Percentiles rank a stretch among this genome's conserved stretches.
Evolutionary conservation across 2,329 filamentous ascomycete genomes (phyloP).

Genomic region (Nemania sp.): DNA sequence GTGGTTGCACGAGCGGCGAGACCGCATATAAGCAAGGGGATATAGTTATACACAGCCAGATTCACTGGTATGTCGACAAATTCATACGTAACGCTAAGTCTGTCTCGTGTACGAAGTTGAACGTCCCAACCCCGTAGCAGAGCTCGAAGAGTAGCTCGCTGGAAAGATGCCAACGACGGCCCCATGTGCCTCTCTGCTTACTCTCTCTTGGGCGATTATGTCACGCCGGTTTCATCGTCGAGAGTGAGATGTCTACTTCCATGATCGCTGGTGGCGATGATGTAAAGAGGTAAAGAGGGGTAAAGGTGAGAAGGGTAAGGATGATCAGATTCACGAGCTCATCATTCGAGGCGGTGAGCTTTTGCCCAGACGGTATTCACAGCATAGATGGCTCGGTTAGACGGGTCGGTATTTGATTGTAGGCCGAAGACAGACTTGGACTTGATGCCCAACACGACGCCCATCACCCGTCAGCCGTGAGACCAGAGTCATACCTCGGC

Average conservation of each 20-base stretch:
- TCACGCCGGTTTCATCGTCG: conserved; percentile 8
- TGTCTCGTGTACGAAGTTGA: background rate
- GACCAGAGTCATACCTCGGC: no score
- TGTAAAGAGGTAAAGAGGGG: background rate
- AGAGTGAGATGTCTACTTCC: background rate
- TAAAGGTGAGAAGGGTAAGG: background rate
- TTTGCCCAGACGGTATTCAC: background rate
- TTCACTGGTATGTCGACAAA: background rate
- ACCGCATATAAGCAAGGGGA: background rate
- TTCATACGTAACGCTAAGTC: background rate
- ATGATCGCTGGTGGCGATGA: background rate
- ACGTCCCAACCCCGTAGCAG: background rate
- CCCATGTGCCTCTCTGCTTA: conserved; percentile 1
- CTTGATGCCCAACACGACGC: no score
- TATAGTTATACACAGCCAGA: background rate
- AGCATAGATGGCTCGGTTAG: background rate
- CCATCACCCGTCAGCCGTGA: no score
- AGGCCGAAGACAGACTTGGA: no score
- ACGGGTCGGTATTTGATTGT: no score
- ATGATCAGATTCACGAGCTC: no score
- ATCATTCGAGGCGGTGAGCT: no score
- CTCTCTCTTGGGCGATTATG: background rate
- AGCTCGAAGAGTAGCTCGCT: background rate
- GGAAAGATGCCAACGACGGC: background rate
- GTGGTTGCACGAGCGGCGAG: background rate